phyloP scores from a whole-genome alignment of 1,139 yeast species.

The Geotrichum aggregatum region DNA sequence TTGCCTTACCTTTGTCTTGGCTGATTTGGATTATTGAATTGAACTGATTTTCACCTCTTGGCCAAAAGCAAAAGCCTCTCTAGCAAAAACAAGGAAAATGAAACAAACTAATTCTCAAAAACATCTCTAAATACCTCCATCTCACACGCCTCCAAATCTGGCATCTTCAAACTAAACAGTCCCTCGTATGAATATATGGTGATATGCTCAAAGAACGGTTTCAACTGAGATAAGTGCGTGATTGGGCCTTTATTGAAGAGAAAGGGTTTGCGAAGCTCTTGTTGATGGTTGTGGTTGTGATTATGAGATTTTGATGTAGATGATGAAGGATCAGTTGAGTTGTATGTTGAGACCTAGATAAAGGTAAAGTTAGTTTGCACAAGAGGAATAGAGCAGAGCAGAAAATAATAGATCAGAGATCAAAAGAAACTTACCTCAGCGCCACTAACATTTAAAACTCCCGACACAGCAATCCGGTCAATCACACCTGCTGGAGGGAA shows the following conservation, averaged over 20 bases:
- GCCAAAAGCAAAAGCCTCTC: no score
- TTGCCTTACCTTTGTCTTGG: no score
- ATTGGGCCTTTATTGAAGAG: conserved; percentile 15
- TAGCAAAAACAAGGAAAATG: no score
- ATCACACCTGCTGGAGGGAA: conserved; percentile 40
- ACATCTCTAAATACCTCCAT: conserved; percentile 56
- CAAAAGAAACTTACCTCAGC: conserved; percentile 22
- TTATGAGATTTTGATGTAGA: no score
- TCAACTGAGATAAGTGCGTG: conserved; percentile 46
- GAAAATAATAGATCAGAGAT: conserved; percentile 6
- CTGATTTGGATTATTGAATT: no score
- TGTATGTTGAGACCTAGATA: not conserved
- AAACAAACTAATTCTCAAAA: no score
- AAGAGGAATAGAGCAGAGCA: not conserved
- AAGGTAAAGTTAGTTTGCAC: not conserved
- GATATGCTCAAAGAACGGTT: conserved; percentile 65
- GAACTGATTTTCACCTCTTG: no score
- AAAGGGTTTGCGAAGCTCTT: conserved; percentile 20
- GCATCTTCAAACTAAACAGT: conserved; percentile 52
- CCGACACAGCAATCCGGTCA: conserved; percentile 37
- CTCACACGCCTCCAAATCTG: conserved; percentile 50
- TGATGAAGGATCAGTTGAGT: not conserved
- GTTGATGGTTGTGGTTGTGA: conserved; percentile 1
- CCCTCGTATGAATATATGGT: conserved; percentile 73
- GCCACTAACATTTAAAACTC: conserved; percentile 24